These are phyloP conservation scores for Flaveria floridana DNA, from an alignment of 140 eudicot genomes.

Conservation along the genomic window DNA sequence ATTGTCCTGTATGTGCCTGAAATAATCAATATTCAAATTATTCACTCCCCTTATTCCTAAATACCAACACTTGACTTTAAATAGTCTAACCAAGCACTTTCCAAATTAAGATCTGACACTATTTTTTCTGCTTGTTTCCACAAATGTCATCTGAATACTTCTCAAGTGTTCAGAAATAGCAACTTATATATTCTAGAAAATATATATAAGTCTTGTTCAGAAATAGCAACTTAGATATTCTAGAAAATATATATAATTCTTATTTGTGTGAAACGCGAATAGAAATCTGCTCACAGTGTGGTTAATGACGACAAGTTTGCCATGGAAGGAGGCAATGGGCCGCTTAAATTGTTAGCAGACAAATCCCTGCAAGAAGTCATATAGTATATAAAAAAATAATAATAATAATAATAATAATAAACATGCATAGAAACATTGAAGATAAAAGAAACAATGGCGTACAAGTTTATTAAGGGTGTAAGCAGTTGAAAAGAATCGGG, in stretches of 20 bases:
- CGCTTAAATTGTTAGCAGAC: slow-evolving; percentile 69
- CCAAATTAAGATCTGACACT: background rate
- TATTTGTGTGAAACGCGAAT: background rate
- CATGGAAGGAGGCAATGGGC: slow-evolving; percentile 84
- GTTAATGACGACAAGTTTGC: slow-evolving; percentile 61
- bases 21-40: slow-evolving; percentile 21
- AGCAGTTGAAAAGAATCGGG: slow-evolving; percentile 82
- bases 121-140: background rate
- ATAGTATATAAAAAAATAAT: background rate
- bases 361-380: slow-evolving; percentile 63
- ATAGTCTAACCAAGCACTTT: slow-evolving; percentile 16
- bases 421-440: slow-evolving; percentile 13
- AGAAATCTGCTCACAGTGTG: slow-evolving; percentile 56
- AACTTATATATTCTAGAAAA: background rate
- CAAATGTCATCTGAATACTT: slow-evolving; percentile 3
- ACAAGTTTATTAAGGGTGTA: slow-evolving; percentile 58
- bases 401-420: background rate
- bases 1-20: slow-evolving; percentile 86
- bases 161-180: background rate
- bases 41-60: slow-evolving; percentile 12
- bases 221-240: background rate
- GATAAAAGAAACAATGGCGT: slow-evolving; percentile 20
- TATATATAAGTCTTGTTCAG: background rate
- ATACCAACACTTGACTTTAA: slow-evolving; percentile 6
- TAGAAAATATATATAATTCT: background rate